Percentiles rank a stretch among this genome's conserved stretches.
These are phyloP conservation scores for Cladophialophora bantiana DNA, from an alignment of 2,329 filamentous ascomycete species.

Conservation along the genomic window DNA sequence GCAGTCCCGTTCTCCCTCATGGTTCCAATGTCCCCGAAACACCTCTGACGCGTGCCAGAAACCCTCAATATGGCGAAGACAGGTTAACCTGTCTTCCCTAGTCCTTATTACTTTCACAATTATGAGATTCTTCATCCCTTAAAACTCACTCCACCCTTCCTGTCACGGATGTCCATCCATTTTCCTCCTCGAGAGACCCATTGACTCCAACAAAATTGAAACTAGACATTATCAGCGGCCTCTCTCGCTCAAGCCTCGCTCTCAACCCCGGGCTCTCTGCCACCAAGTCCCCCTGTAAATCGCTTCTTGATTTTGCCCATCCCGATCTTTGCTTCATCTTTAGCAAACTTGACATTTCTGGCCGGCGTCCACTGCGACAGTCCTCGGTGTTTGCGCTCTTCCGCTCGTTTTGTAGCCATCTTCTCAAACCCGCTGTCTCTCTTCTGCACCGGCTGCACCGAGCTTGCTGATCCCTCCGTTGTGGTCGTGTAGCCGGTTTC, in stretches of 20 bases:
- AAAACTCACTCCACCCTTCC: neutral
- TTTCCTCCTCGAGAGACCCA: neutral
- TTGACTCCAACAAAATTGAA: neutral
- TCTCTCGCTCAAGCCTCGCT: constrained; percentile 62
- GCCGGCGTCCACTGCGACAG: constrained; percentile 96
- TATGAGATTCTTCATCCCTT: neutral
- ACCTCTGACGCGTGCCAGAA: neutral
- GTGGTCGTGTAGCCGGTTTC: constrained; percentile 44
- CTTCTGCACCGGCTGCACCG: constrained; percentile 31
- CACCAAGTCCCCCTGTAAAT: constrained; percentile 73
- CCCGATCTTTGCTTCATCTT: constrained; percentile 83
- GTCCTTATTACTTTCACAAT: neutral
- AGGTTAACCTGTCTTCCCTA: neutral
- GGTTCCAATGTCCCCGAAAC: constrained; percentile 1
- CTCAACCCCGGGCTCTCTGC: constrained; percentile 86
- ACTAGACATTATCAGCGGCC: neutral
- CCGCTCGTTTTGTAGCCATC: constrained; percentile 52
- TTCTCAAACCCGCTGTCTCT: constrained; percentile 43
- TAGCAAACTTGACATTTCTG: constrained; percentile 83
- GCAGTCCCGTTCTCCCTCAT: neutral
- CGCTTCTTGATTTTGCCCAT: constrained; percentile 77
- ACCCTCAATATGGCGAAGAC: neutral
- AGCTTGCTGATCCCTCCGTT: constrained; percentile 32
- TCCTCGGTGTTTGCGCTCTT: constrained; percentile 86
- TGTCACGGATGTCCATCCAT: neutral